These are phyloP conservation scores for Phytophthora pisi DNA, from an alignment of 352 stramenopile genomes.

Conservation along the genomic window DNA sequence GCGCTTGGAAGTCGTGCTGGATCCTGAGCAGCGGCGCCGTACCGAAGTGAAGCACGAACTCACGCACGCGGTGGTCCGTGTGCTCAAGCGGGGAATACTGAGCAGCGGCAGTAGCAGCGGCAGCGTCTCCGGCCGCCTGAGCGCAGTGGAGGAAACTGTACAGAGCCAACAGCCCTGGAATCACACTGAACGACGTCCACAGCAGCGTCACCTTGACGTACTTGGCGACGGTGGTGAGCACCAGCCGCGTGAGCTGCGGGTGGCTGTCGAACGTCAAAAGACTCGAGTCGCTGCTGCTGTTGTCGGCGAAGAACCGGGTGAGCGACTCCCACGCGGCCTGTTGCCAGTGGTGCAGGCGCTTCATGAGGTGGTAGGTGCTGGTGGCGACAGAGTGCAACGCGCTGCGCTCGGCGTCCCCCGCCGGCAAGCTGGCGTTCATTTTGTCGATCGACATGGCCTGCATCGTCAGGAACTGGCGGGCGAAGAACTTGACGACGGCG, in stretches of 20 bases:
- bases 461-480: slow-evolving; percentile 50
- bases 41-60: slow-evolving; percentile 68
- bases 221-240: slow-evolving; percentile 57
- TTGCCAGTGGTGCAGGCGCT: slow-evolving; percentile 69
- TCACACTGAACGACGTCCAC: slow-evolving; percentile 53
- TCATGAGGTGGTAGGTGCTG: slow-evolving; percentile 64
- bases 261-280: slow-evolving; percentile 61
- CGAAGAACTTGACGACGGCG: slow-evolving; percentile 47
- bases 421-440: slow-evolving; percentile 25
- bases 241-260: slow-evolving; percentile 50
- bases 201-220: slow-evolving; percentile 71
- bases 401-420: slow-evolving; percentile 6
- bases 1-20: slow-evolving; percentile 60
- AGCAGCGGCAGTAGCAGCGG: no score
- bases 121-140: slow-evolving; percentile 6
- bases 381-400: slow-evolving; percentile 35
- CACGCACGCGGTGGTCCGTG: slow-evolving; percentile 45
- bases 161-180: slow-evolving; percentile 53
- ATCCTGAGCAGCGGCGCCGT: slow-evolving; percentile 61
- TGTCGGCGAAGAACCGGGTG: slow-evolving; percentile 45
- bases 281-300: slow-evolving; percentile 18
- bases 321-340: slow-evolving; percentile 56
- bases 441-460: slow-evolving; percentile 33
- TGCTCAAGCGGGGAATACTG: slow-evolving; percentile 43
- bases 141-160: slow-evolving; percentile 46